Evolutionary conservation across 352 stramenopile genomes (phyloP).

Genomic region (Pythium grandisporangium): DNA sequence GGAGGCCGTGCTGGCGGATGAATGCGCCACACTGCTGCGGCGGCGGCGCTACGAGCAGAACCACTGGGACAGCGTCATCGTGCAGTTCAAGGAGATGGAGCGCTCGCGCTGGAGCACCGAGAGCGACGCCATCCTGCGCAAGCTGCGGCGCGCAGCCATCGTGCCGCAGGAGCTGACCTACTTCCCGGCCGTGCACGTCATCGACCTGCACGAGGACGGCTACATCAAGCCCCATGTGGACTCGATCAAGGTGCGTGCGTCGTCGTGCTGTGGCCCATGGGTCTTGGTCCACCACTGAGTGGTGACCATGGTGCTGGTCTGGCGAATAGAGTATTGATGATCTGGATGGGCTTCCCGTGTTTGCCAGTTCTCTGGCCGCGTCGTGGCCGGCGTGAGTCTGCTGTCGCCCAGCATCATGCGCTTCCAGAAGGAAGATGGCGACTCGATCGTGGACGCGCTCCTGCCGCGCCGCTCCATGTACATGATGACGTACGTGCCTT

Average conservation of each 20-base stretch:
- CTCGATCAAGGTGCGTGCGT: conserved; percentile 51
- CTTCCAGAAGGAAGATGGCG: conserved; percentile 72
- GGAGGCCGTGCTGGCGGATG: conserved; percentile 57
- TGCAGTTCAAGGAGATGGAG: conserved; percentile 88
- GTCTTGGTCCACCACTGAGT: no score
- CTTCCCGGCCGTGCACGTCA: conserved; percentile 72
- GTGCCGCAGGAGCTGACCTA: conserved; percentile 56
- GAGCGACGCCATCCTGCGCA: conserved; percentile 50
- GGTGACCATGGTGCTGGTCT: not conserved
- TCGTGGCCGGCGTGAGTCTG: conserved; percentile 69
- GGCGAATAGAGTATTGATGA: not conserved
- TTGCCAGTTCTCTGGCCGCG: conserved; percentile 60
- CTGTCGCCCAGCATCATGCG: conserved; percentile 79
- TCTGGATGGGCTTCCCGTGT: no score
- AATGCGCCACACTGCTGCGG: conserved; percentile 51
- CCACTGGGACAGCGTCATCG: conserved; percentile 80
- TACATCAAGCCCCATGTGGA: conserved; percentile 86
- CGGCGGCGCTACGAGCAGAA: conserved; percentile 71
- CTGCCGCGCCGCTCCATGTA: conserved; percentile 76
- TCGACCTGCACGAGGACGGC: conserved; percentile 69
- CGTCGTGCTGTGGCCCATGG: not conserved
- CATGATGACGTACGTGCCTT: conserved; percentile 68
- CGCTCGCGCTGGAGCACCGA: conserved; percentile 71
- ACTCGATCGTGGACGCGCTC: conserved; percentile 56
- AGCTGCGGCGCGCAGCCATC: conserved; percentile 44